A percentile compares a stretch with the other conserved stretches of the same genome.
These are phyloP conservation scores for Phytophthora litchii DNA, from an alignment of 352 stramenopile genomes.

Conservation along the genomic window DNA sequence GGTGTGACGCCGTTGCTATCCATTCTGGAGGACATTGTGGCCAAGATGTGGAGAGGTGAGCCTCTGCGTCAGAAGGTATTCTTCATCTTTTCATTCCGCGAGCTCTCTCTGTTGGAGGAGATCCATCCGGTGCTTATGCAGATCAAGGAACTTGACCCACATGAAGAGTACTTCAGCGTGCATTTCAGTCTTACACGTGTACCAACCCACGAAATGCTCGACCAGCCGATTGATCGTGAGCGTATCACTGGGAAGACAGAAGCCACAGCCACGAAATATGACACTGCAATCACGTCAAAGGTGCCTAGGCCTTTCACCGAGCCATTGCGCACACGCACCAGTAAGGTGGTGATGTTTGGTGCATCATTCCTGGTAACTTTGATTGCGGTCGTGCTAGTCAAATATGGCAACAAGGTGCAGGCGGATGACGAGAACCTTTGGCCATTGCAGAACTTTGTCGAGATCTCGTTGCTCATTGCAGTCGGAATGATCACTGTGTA, in stretches of 20 bases:
- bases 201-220: constrained; percentile 23
- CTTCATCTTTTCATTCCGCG: constrained; percentile 54
- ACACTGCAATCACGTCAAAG: constrained; percentile 8
- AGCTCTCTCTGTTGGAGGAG: constrained; percentile 48
- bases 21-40: constrained; percentile 52
- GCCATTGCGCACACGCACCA: constrained; percentile 29
- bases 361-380: constrained; percentile 27
- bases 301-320: constrained; percentile 33
- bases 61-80: constrained; percentile 30
- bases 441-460: constrained; percentile 55
- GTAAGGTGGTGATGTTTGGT: constrained; percentile 31
- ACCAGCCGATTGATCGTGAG: constrained; percentile 34
- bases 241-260: constrained; percentile 16
- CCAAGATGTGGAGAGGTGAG: constrained; percentile 18
- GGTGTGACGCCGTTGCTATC: constrained; percentile 53
- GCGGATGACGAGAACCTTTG: constrained; percentile 34
- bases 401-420: constrained; percentile 35
- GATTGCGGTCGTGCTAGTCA: constrained; percentile 38
- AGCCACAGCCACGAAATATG: constrained; percentile 9
- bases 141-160: constrained; percentile 39
- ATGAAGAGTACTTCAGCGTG: constrained; percentile 23
- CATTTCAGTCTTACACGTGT: constrained; percentile 41
- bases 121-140: constrained; percentile 42
- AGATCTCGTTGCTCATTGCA: constrained; percentile 31
- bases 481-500: constrained; percentile 17